Base-by-base conservation (phyloP, 202 grass and related monocot genomes). In the Setaria italica region DNA sequence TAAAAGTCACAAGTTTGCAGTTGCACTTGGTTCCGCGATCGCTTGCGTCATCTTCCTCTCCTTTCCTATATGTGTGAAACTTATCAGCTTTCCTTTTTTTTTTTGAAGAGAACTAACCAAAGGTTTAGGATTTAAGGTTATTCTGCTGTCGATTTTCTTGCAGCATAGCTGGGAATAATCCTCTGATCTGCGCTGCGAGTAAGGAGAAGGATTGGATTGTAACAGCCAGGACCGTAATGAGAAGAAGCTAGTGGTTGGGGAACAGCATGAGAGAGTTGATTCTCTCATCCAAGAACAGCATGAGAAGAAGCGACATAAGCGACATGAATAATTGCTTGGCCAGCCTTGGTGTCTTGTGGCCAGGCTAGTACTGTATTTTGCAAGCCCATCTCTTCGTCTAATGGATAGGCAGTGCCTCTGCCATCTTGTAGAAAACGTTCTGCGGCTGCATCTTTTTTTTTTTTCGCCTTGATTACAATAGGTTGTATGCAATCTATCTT, bases 1-100 rank as follows among this genome's bases (percentile, higher is more conserved):
- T 43, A 94, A 73, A 76, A 89, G 59, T 33, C 86, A 89, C 71
- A 94, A 88, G 81, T 81, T 95, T 0, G 90, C 91, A 32, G 42
- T 85, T 78, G 93, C 88, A 83, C 86, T 99, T 57, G 88, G 93
- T 54, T 84, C 82, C 12, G 76, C 85, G 33, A 53, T 86, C 17
- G 90, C 76, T 55, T 84, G 82, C 76, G 70, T 94, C 49, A 68
- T 74, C 67, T 85, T 95, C 20, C 84, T 95, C 53, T 80, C 58
- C 19, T 6, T 69, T 21, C 67, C 39, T 13, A 21, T 45, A 70
- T 70, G 67, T 70, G 25, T 45, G 67, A n/a, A 19, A 42, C 37
- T 68, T 42, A 20, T 68, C 13, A 0, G 16, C 7, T 42, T 67
- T 68, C 65, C 4, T 25, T 60, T 58, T 59, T 29, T 10, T 3